phyloP scores from a whole-genome alignment of 495 filamentous ascomycete genomes.

The Neurospora sublineolata region DNA sequence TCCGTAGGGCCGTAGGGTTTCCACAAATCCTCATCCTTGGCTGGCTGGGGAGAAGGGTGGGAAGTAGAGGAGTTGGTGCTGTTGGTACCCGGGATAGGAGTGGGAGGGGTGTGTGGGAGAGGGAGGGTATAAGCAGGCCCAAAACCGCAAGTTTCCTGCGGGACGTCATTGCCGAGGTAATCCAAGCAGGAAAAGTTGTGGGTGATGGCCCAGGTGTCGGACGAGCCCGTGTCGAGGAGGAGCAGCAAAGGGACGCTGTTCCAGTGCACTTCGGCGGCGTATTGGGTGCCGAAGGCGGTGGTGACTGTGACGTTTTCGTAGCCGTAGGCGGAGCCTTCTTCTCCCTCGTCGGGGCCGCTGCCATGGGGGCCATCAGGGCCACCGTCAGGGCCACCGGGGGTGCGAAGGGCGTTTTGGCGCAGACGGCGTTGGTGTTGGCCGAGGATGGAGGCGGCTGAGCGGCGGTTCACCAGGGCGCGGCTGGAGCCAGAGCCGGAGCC shows the following conservation, averaged over 20 bases:
- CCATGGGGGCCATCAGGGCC: background rate
- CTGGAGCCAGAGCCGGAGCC: too few species aligned
- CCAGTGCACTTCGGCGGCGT: slow-evolving; percentile 23
- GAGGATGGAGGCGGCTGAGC: slow-evolving; percentile 20
- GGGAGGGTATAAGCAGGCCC: slow-evolving; percentile 4
- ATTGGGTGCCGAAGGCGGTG: slow-evolving; percentile 28
- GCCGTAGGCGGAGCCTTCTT: slow-evolving; percentile 5
- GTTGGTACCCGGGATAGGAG: background rate
- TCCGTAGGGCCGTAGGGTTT: slow-evolving; percentile 13
- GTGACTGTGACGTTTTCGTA: slow-evolving; percentile 30
- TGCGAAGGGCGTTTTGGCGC: background rate
- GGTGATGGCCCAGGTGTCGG: slow-evolving; percentile 44
- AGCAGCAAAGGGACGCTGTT: slow-evolving; percentile 26
- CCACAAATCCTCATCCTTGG: slow-evolving; percentile 5
- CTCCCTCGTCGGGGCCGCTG: background rate
- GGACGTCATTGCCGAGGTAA: slow-evolving; percentile 10
- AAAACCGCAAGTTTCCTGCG: slow-evolving; percentile 19
- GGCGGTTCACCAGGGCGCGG: slow-evolving; percentile 7
- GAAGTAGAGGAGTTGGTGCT: background rate
- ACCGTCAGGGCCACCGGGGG: background rate
- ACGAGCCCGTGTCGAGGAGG: slow-evolving; percentile 53
- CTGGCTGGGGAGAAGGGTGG: background rate
- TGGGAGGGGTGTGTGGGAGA: background rate
- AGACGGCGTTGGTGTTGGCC: slow-evolving; percentile 22
- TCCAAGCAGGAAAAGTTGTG: slow-evolving; percentile 19